Evolutionary conservation across 1,139 yeast genomes (phyloP), one percentile per base, ranked within the genome.

Genomic region (Starmera stellimalicola): DNA sequence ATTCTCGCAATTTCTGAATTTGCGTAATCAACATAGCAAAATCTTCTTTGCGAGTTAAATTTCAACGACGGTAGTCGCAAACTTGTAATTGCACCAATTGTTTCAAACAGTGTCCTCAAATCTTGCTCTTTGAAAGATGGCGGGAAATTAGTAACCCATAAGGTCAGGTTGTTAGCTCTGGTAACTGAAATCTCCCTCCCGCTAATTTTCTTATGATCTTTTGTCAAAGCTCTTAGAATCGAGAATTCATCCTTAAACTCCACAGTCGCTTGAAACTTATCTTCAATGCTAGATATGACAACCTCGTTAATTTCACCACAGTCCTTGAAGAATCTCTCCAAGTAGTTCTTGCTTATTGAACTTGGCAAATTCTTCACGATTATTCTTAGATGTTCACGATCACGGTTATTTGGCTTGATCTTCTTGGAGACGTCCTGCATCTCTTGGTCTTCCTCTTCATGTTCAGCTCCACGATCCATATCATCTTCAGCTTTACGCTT

Each of bases 121-220:
- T 65, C 56, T 0, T 55, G 57, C 27, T 63, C 63, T 0, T 65
- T 62, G 45, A 55, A 69, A 1, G 61, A 51, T 1, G 87, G 79
- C 0, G 94, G 87, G 45, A 70, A 84, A 47, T 84, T 84, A 0
- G 93, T 72, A 3, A 75, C 76, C 73, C 79, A 81, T 0, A 81
- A 45, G 0, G 81, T 76, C 10, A 71, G 60, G 6, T 66, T 59
- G 15, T 52, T 43, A 2, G 72, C 60, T 26, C 70, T 56, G 6
- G 50, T 54, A 0, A 85, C 82, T 4, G 50, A 36, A 0, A 83
- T 57, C 28, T 61, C 64, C 3, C 48, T 42, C 0, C 62, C 69
- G 0, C 62, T 62, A 1, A 81, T 38, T 17, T 36, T 45, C 46
- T 78, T 80, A 38, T 58, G 60, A 27, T 73, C 69, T 41, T 69